Percentiles rank a stretch among this genome's conserved stretches.
These are phyloP conservation scores for Didymella pinodella DNA, from an alignment of 2,329 filamentous ascomycete species.

Conservation along the genomic window DNA sequence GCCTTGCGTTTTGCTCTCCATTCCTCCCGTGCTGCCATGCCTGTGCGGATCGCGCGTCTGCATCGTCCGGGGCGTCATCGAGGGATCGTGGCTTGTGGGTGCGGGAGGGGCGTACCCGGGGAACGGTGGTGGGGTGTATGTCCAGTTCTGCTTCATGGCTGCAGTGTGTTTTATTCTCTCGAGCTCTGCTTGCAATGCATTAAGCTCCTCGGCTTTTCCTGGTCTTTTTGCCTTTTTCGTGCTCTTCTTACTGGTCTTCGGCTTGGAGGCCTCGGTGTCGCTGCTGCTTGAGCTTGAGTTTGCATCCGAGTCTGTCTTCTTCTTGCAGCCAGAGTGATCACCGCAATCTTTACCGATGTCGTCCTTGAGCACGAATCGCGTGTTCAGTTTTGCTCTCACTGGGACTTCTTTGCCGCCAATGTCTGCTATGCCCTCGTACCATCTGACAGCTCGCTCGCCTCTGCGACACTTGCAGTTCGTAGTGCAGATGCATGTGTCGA, in stretches of 20 bases:
- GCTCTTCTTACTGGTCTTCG: background rate
- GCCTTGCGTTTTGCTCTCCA: background rate
- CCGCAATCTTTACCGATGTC: conserved; percentile 40
- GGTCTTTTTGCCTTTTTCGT: background rate
- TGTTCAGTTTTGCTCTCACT: conserved; percentile 32
- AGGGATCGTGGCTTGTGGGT: background rate
- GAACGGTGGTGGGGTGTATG: background rate
- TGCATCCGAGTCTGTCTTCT: background rate
- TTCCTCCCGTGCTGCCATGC: background rate
- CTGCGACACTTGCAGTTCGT: conserved; percentile 40
- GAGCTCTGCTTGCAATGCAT: background rate
- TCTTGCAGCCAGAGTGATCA: conserved; percentile 30
- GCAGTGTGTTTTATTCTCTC: background rate
- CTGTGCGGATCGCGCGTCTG: conserved; percentile 1
- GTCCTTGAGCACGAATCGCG: conserved; percentile 36
- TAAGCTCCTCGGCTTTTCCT: background rate
- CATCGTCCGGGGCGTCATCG: background rate
- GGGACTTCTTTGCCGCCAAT: conserved; percentile 9
- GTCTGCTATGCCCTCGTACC: conserved; percentile 4
- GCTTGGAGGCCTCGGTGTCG: background rate
- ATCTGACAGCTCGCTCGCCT: conserved; percentile 32
- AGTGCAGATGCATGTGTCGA: conserved; percentile 44
- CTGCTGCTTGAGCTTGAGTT: conserved; percentile 1
- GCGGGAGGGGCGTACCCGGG: background rate
- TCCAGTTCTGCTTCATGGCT: background rate